Base-by-base conservation (phyloP, 768 basidiomycete genomes). In the Tricholoma bakamatsutake region DNA sequence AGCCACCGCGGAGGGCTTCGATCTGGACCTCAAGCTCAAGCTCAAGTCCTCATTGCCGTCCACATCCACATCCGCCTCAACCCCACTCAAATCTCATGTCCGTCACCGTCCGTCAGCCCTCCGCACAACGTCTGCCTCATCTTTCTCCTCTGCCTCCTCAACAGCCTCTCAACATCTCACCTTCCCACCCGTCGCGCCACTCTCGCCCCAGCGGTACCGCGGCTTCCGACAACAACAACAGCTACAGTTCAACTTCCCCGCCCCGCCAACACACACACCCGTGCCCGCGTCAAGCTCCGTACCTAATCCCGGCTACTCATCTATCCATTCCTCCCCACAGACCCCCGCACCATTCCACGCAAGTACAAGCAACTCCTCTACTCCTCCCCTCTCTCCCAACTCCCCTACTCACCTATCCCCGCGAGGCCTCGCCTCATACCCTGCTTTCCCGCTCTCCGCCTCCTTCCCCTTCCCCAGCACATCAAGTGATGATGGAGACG, bases 161-260 rank as follows among this genome's bases (percentile, higher is more conserved):
- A 42, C n/a, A 13, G 7, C 30, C 28, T 53, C 54, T 1, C 57
- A 56, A 15, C 50, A 56, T 42, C 37, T 61, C 54, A 56, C 57
- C 6, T 63, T 65, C 30, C 60, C 64, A 0, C 60, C 62, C 27
- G 57, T 61, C 0, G 60, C 64, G 6, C 62, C 64, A 1, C 59
- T 65, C 18, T 65, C 64, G 0, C 64, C 62, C 1, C 57, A 56
- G 17, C 59, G 60, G 2, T 54, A 37, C 15, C 30, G 30, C 34
- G 12, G 54, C 30, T 48, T 40, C 46, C n/a, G 48, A n/a, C 27
- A 46, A 35, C 45, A 46, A 35, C 45, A 50, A 43, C 35, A 42
- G 43, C 37, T 48, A 49, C 50, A 56, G 17, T 50, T 30, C 39
- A 48, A 59, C 28, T 59, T 63, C 43, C 60, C 60, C 12, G 37